Conservation (phyloP, 1,284 basidiomycete genomes). For the Macrocystidia cucumis region DNA sequence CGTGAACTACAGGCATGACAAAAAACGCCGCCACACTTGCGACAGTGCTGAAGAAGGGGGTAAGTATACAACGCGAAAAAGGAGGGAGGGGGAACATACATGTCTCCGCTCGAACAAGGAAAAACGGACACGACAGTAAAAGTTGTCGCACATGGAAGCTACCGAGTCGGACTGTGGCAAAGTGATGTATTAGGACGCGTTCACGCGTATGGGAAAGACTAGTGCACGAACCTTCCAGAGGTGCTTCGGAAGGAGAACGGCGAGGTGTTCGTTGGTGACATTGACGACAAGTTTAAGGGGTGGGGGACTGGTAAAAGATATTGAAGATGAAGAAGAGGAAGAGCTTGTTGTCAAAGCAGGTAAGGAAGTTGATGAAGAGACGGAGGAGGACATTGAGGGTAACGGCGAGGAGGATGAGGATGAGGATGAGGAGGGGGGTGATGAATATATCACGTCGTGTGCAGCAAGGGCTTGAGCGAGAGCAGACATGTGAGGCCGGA, state of each 20-base stretch:
- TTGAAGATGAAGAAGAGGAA: constrained; percentile 20
- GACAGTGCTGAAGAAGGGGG: constrained; percentile 48
- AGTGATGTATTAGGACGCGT: constrained; percentile 1
- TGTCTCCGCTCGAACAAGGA: constrained; percentile 65
- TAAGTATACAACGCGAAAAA: constrained; percentile 8
- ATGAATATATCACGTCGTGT: no score
- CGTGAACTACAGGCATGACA: constrained; percentile 52
- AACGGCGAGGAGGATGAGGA: constrained; percentile 6
- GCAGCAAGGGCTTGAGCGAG: no score
- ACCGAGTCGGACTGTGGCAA: constrained; percentile 54
- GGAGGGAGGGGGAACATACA: constrained; percentile 29
- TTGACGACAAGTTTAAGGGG: constrained; percentile 13
- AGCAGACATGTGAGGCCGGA: no score
- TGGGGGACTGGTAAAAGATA: not conserved
- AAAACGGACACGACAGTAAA: constrained; percentile 57
- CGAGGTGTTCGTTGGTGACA: constrained; percentile 60
- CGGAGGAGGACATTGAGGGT: constrained; percentile 18
- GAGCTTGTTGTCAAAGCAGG: constrained; percentile 17
- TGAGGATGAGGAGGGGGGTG: constrained; percentile 2
- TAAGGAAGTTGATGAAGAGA: constrained; percentile 9
- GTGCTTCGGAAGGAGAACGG: constrained; percentile 56
- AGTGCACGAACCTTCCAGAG: constrained; percentile 59
- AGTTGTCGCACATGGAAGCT: constrained; percentile 60
- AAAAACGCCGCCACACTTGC: constrained; percentile 75
- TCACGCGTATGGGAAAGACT: not conserved